Percentiles rank a stretch among this genome's conserved stretches.
Evolutionary conservation across 805 yeast species (phyloP).

Genomic region (Candida oleophila): DNA sequence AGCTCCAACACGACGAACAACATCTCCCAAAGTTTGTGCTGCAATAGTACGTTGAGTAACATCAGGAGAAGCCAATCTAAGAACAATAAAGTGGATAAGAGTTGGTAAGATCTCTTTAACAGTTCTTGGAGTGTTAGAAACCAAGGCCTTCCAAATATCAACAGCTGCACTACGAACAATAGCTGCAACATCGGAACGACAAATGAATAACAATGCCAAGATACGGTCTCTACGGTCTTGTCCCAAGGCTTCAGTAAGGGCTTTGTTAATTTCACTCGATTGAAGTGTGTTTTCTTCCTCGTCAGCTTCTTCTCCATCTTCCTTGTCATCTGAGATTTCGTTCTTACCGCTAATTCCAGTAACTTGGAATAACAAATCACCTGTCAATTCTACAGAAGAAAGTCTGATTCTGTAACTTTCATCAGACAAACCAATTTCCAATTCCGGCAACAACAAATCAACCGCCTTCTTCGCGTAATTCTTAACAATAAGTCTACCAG

Average conservation of each 20-base stretch:
- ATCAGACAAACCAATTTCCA: slow-evolving; percentile 86
- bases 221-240: slow-evolving; percentile 84
- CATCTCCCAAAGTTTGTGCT: slow-evolving; percentile 90
- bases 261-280: slow-evolving; percentile 53
- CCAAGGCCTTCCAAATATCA: slow-evolving; percentile 96
- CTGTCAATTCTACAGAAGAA: slow-evolving; percentile 92
- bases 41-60: slow-evolving; percentile 81
- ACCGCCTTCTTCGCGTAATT: slow-evolving; percentile 92
- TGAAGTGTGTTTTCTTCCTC: slow-evolving; percentile 42
- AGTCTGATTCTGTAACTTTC: slow-evolving; percentile 81
- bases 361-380: slow-evolving; percentile 90
- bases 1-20: slow-evolving; percentile 91
- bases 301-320: slow-evolving; percentile 19
- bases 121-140: slow-evolving; percentile 92
- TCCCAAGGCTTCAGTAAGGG: slow-evolving; percentile 78
- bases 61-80: slow-evolving; percentile 79
- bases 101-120: slow-evolving; percentile 89
- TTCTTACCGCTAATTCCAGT: slow-evolving; percentile 83
- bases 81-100: slow-evolving; percentile 75
- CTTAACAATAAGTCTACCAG: slow-evolving; percentile 88
- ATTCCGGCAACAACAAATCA: slow-evolving; percentile 88
- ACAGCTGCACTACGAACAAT: slow-evolving; percentile 85
- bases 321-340: slow-evolving; percentile 49
- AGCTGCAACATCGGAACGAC: slow-evolving; percentile 89
- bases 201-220: slow-evolving; percentile 81